Evolutionary conservation across 2,329 filamentous ascomycete genomes (phyloP).

Genomic region (Grosmannia huntii): DNA sequence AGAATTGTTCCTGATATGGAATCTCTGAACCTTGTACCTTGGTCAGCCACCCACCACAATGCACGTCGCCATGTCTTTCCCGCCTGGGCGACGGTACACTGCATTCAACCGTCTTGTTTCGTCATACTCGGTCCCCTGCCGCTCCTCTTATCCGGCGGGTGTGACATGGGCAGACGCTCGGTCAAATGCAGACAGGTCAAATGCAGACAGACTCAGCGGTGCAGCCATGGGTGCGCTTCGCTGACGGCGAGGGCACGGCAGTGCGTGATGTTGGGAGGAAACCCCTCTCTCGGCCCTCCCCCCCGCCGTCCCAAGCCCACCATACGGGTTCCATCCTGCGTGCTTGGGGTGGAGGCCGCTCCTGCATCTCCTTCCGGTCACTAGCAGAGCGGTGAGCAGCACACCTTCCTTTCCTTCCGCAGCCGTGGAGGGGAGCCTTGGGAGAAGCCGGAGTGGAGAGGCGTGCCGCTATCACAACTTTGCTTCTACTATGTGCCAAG

Average conservation of each 20-base stretch:
- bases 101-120: neutral
- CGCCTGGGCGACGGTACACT: neutral
- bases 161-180: neutral
- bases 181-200: neutral
- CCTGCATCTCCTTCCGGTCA: neutral
- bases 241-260: neutral
- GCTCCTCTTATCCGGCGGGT: neutral
- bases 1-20: neutral
- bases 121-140: neutral
- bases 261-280: neutral
- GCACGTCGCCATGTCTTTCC: neutral
- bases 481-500: neutral
- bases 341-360: slow-evolving; percentile 5
- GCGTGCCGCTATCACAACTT: slow-evolving; percentile 4
- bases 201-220: neutral
- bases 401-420: neutral
- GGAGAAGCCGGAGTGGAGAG: neutral
- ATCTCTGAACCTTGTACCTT: neutral
- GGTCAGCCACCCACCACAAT: neutral
- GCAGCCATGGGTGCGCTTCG: neutral
- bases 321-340: slow-evolving; percentile 10
- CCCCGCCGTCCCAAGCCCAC: slow-evolving; percentile 10
- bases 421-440: neutral
- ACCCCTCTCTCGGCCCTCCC: neutral
- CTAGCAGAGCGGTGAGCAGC: slow-evolving; percentile 7